Evolutionary conservation across 2,329 filamentous ascomycete genomes (phyloP).

Genomic region (Ophiostoma perfectum): DNA sequence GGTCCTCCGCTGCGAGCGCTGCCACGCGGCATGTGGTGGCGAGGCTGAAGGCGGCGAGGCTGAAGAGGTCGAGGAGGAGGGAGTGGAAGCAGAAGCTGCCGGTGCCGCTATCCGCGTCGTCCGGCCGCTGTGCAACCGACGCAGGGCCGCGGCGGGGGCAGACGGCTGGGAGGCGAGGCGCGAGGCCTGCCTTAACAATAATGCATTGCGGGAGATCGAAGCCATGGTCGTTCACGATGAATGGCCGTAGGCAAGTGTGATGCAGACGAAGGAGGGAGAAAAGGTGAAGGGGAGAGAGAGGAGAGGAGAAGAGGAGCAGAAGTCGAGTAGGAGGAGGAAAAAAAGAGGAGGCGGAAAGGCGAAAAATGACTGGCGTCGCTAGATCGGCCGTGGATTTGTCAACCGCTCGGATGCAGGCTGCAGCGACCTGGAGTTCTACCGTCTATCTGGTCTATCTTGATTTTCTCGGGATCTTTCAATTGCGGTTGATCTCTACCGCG

Average conservation of each 20-base stretch:
- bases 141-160: constrained; percentile 33
- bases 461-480: neutral
- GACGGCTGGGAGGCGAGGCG: constrained; percentile 45
- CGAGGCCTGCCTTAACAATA: constrained; percentile 60
- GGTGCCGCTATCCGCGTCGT: constrained; percentile 32
- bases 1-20: constrained; percentile 40
- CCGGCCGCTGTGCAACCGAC: constrained; percentile 32
- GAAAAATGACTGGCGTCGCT: constrained; percentile 9
- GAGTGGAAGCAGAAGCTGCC: neutral
- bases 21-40: neutral
- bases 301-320: neutral
- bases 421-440: neutral
- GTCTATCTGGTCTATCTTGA: constrained; percentile 1
- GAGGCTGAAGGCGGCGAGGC: constrained; percentile 20
- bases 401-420: constrained; percentile 15
- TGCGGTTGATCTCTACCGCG: too few species aligned
- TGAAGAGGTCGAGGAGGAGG: constrained; percentile 5
- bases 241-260: neutral
- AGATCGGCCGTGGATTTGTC: constrained; percentile 19
- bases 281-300: neutral
- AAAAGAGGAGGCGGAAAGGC: constrained; percentile 6
- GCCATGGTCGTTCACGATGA: constrained; percentile 20
- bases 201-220: constrained; percentile 18
- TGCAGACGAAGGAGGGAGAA: neutral
- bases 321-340: neutral